phyloP scores from a whole-genome alignment of 306 rosid genomes.

The Cajanus cajan region DNA sequence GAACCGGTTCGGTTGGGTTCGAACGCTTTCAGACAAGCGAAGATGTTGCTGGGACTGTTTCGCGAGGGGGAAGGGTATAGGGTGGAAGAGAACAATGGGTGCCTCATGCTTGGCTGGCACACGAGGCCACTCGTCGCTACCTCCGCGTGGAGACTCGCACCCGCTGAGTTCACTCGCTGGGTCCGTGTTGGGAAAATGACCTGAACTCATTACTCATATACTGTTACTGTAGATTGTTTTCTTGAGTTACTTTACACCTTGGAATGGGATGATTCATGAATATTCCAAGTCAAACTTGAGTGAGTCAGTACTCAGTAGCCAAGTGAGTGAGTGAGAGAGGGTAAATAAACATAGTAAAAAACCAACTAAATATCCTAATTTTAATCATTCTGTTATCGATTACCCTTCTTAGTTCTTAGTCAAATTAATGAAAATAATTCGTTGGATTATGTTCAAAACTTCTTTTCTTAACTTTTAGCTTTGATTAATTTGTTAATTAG shows the following conservation, averaged over 20 bases:
- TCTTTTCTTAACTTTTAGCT: too few relatives aligned
- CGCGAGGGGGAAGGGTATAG: neutral
- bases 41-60: neutral
- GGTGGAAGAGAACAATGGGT: neutral
- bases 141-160: neutral
- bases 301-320: neutral
- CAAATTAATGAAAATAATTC: neutral
- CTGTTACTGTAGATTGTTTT: neutral
- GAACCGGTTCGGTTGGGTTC: neutral
- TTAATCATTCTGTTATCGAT: too few relatives aligned
- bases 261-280: neutral
- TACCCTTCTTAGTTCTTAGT: too few relatives aligned
- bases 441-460: neutral
- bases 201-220: neutral
- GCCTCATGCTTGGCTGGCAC: neutral
- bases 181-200: neutral
- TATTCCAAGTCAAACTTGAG: neutral
- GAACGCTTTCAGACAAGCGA: neutral
- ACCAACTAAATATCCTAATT: neutral
- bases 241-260: neutral
- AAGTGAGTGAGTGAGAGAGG: neutral
- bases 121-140: neutral
- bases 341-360: neutral
- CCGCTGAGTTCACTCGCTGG: neutral
- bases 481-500: too few relatives aligned